Percentiles rank a stretch among this genome's conserved stretches.
phyloP scores from a whole-genome alignment of 2,329 filamentous ascomycete species.

The Cladosporium sp. region DNA sequence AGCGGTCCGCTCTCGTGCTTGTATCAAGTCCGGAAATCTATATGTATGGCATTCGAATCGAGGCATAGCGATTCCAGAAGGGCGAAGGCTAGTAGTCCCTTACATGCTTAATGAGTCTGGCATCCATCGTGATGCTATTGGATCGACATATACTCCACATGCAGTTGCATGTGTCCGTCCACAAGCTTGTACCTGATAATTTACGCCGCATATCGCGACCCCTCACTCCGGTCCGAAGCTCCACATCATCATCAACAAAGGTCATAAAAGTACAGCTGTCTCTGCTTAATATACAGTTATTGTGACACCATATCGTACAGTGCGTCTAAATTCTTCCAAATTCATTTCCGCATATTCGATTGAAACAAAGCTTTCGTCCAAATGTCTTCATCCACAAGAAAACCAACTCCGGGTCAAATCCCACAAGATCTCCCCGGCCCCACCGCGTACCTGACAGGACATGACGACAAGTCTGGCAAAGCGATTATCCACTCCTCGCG shows the following conservation, averaged over 20 bases:
- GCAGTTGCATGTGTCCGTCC: background rate
- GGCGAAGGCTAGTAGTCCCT: too few relatives aligned
- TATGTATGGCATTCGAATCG: too few relatives aligned
- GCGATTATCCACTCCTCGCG: constrained; percentile 30
- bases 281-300: background rate
- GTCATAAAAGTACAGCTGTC: constrained; percentile 3
- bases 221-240: constrained; percentile 5
- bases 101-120: too few relatives aligned
- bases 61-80: too few relatives aligned
- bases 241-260: background rate
- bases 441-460: constrained; percentile 33
- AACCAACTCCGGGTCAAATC: constrained; percentile 28
- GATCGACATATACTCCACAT: background rate
- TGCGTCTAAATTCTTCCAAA: background rate
- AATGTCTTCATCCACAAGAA: constrained; percentile 15
- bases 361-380: too few relatives aligned
- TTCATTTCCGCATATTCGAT: too few relatives aligned
- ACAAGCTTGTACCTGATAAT: background rate
- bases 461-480: constrained; percentile 29
- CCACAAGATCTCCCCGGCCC: constrained; percentile 28
- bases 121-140: background rate
- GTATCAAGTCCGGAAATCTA: too few relatives aligned
- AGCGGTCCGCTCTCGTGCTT: too few relatives aligned
- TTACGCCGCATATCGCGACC: background rate
- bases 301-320: background rate